phyloP scores from a whole-genome alignment of 1,139 yeast genomes.

The Sugiyamaella sp. region DNA sequence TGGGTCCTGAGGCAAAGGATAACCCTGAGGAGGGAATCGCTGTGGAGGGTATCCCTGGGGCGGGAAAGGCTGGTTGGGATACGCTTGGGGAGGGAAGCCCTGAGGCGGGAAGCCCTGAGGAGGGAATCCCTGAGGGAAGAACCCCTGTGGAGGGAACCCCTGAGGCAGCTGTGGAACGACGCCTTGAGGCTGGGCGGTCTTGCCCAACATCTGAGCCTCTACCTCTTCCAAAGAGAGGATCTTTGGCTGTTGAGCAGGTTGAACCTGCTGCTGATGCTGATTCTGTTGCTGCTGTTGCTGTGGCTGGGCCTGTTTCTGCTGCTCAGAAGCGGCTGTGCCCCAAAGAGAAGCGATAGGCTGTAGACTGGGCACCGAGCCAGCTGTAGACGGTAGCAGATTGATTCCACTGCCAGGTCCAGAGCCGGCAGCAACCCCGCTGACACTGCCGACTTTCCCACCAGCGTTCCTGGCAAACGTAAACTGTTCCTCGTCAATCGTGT shows the following conservation, averaged over 20 bases:
- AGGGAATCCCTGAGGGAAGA: conserved; percentile 21
- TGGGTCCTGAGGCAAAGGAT: conserved; percentile 32
- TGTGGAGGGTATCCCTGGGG: conserved; percentile 20
- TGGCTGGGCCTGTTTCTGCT: conserved; percentile 6
- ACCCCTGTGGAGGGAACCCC: conserved; percentile 15
- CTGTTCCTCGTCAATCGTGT: conserved; percentile 42
- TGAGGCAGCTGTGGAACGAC: conserved; percentile 16
- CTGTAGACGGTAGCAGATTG: conserved; percentile 23
- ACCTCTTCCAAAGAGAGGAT: conserved; percentile 71
- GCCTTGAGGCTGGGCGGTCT: conserved; percentile 15
- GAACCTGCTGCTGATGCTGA: conserved; percentile 30
- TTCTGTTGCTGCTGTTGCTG: conserved; percentile 28
- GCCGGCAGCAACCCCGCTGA: neutral
- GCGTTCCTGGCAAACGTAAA: conserved; percentile 33
- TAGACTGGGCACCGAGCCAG: conserved; percentile 45
- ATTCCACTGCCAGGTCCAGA: neutral
- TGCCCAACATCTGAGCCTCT: conserved; percentile 65
- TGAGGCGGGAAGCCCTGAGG: conserved; percentile 28
- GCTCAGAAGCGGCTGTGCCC: conserved; percentile 44
- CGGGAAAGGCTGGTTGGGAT: conserved; percentile 26
- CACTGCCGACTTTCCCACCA: conserved; percentile 15
- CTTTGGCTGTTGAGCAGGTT: conserved; percentile 28
- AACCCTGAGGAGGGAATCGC: conserved; percentile 21
- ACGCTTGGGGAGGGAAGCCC: conserved; percentile 23
- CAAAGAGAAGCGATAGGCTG: conserved; percentile 71